Conservation (phyloP, 768 basidiomycete genomes). For the Termitomyces sp. region DNA sequence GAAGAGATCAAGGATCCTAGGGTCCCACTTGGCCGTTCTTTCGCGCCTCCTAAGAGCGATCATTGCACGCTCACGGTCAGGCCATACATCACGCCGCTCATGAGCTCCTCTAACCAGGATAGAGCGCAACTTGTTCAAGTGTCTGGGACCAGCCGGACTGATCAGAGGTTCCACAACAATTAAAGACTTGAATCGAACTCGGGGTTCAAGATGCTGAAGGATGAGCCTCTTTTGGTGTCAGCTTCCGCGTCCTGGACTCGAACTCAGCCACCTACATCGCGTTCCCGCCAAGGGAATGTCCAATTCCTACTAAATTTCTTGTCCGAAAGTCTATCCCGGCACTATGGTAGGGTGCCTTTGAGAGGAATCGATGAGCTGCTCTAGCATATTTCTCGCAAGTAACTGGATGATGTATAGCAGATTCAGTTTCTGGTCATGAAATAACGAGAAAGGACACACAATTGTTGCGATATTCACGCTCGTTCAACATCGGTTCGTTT, state of each 20-base stretch:
- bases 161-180: slow-evolving; percentile 64
- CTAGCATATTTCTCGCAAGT: slow-evolving; percentile 60
- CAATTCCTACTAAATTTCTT: slow-evolving; percentile 55
- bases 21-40: slow-evolving; percentile 44
- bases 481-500: slow-evolving; percentile 43
- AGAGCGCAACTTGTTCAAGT: slow-evolving; percentile 33
- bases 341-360: slow-evolving; percentile 29
- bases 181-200: slow-evolving; percentile 41
- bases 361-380: slow-evolving; percentile 53
- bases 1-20: slow-evolving; percentile 43
- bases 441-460: slow-evolving; percentile 29
- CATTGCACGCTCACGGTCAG: slow-evolving; percentile 35
- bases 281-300: slow-evolving; percentile 65
- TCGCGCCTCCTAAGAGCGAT: slow-evolving; percentile 27
- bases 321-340: slow-evolving; percentile 40
- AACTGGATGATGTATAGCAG: slow-evolving; percentile 29
- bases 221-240: slow-evolving; percentile 36
- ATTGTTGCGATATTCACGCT: slow-evolving; percentile 35
- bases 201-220: slow-evolving; percentile 42
- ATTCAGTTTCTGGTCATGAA: background rate
- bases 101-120: slow-evolving; percentile 41
- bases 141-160: slow-evolving; percentile 40
- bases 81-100: slow-evolving; percentile 49
- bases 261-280: slow-evolving; percentile 42
- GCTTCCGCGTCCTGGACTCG: background rate